These are phyloP conservation scores for Alternaria arborescens DNA, from an alignment of 2,329 filamentous ascomycete species.

Conservation along the genomic window DNA sequence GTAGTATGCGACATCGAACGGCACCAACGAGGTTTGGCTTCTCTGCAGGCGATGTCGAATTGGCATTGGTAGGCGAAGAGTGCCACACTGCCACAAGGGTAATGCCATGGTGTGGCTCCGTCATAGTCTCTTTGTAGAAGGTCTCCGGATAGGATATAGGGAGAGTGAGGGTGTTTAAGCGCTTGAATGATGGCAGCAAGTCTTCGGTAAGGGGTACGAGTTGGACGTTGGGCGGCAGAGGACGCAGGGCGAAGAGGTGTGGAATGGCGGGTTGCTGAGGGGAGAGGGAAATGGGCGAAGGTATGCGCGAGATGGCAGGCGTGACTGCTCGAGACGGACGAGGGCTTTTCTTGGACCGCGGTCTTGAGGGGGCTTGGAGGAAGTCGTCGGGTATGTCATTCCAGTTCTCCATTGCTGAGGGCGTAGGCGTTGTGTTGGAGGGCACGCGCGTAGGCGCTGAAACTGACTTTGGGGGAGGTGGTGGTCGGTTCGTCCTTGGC, in stretches of 20 bases:
- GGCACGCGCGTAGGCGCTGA: conserved; percentile 29
- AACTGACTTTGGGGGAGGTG: conserved; percentile 31
- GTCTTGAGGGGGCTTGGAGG: conserved; percentile 34
- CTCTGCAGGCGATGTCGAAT: conserved; percentile 13
- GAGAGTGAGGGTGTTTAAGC: conserved; percentile 65
- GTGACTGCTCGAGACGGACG: conserved; percentile 31
- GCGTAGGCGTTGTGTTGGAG: conserved; percentile 22
- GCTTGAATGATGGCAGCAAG: conserved; percentile 64
- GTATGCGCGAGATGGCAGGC: conserved; percentile 27
- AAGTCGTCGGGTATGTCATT: conserved; percentile 42
- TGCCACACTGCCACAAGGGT: conserved; percentile 69
- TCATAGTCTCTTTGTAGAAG: conserved; percentile 69
- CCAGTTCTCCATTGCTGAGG: conserved; percentile 36
- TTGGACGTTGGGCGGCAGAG: conserved; percentile 60
- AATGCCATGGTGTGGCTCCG: conserved; percentile 62
- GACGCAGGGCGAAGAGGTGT: conserved; percentile 38
- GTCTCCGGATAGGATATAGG: conserved; percentile 68
- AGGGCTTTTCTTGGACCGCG: conserved; percentile 35
- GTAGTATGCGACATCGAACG: conserved; percentile 57
- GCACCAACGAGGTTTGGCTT: conserved; percentile 55
- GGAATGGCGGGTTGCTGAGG: conserved; percentile 19
- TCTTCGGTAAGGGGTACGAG: conserved; percentile 62
- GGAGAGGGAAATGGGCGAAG: conserved; percentile 24
- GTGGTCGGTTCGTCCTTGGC: conserved; percentile 20
- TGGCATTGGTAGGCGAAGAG: conserved; percentile 23